These are phyloP conservation scores for Litchi chinensis DNA, from an alignment of 345 rosid genomes.

Conservation along the genomic window DNA sequence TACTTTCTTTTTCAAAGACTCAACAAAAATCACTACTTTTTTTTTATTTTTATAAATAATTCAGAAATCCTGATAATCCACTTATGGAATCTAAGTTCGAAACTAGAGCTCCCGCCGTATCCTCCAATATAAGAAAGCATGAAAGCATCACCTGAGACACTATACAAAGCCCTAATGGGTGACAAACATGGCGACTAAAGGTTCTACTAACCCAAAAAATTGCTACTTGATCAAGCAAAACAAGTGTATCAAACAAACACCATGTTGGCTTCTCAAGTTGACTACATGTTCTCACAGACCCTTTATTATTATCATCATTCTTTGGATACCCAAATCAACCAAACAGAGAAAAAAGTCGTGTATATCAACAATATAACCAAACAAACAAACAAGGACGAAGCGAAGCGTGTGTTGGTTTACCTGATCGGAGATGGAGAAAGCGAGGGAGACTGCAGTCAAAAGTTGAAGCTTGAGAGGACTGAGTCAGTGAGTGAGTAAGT, in stretches of 20 bases:
- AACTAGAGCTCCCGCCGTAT: too few species aligned
- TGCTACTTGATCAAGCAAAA: not conserved
- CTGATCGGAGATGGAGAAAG: conserved; percentile 44
- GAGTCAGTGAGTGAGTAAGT: not conserved
- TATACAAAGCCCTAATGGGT: too few species aligned
- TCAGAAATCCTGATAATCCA: too few species aligned
- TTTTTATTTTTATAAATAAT: too few species aligned
- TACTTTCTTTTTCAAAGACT: not conserved
- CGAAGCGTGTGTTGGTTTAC: conserved; percentile 5
- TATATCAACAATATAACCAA: not conserved
- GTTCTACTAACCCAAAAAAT: not conserved
- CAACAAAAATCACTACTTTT: not conserved
- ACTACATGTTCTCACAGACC: conserved; percentile 7
- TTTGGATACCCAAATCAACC: not conserved
- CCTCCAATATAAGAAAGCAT: too few species aligned
- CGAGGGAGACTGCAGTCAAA: conserved; percentile 27
- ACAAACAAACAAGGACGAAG: not conserved
- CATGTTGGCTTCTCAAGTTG: not conserved
- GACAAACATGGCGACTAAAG: too few species aligned
- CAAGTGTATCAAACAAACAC: not conserved
- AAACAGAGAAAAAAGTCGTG: conserved; percentile 11
- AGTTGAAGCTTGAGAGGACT: not conserved
- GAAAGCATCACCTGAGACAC: too few species aligned
- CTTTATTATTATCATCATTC: not conserved
- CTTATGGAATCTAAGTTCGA: too few species aligned